Percentiles rank a stretch among this genome's conserved stretches.
Conservation (phyloP, 768 basidiomycete genomes). For the Xanthoconium stramineum region DNA sequence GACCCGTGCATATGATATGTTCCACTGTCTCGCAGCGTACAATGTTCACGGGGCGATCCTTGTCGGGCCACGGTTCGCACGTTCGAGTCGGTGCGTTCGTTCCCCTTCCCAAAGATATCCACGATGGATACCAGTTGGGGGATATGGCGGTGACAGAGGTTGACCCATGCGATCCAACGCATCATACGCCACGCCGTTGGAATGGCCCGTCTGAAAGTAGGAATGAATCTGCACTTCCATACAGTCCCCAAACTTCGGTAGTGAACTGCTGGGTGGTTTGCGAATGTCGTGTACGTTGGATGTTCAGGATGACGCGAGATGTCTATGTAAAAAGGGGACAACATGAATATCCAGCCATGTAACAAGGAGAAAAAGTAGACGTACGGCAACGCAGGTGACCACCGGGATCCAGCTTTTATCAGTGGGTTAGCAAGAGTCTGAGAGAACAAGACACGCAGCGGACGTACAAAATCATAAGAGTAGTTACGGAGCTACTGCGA, state of each 20-base stretch:
- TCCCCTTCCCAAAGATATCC: neutral
- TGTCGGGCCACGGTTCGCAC: too few relatives aligned
- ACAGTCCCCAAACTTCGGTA: slow-evolving; percentile 16
- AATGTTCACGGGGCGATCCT: neutral
- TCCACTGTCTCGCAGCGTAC: neutral
- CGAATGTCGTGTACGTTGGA: neutral
- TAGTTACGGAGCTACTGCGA: neutral
- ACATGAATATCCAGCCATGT: neutral
- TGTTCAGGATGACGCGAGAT: slow-evolving; percentile 18
- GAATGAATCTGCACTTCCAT: slow-evolving; percentile 15
- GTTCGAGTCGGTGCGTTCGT: too few relatives aligned
- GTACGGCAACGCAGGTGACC: slow-evolving; percentile 15
- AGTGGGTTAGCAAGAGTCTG: neutral
- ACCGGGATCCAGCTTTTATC: slow-evolving; percentile 20
- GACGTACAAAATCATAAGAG: slow-evolving; percentile 16
- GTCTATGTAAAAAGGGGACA: slow-evolving; percentile 1
- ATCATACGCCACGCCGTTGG: neutral
- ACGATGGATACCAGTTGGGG: neutral
- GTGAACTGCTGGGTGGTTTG: slow-evolving; percentile 2
- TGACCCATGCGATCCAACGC: neutral
- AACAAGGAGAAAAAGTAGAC: neutral
- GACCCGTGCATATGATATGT: neutral
- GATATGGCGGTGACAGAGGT: neutral
- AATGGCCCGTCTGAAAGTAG: slow-evolving; percentile 1
- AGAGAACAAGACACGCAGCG: neutral